Evolutionary conservation across 78 protist genomes (phyloP), one percentile per base, ranked within the genome.

Genomic region (Guillardia theta): DNA sequence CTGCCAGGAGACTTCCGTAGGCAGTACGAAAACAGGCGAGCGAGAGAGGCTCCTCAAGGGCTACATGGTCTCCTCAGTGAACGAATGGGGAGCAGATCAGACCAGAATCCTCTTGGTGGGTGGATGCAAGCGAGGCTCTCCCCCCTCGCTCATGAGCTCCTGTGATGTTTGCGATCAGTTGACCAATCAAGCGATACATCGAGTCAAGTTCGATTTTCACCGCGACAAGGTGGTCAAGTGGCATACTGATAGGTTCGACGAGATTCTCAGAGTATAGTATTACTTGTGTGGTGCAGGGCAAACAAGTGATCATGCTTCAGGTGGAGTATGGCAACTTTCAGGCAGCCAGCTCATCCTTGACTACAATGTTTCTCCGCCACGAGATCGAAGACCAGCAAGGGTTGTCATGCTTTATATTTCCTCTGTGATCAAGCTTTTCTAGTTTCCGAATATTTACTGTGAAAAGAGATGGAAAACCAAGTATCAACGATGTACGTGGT

Each of bases 351-450:
- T n/a, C 44, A 30, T 37, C 90, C 41, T 48, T 78, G 43, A 78
- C 90, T 4, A 43, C 90, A n/a, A n/a, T n/a, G n/a, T n/a, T n/a
- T n/a, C n/a, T n/a, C n/a, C 90, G 90, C 48, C 18, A 30, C 0
- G 90, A 78, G 8, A 78, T 78, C 90, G 48, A 78, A 43, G 90
- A 78, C 90, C 90, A 78, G 90, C 90, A 78, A 50, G 90, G n/a
- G 12, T 12, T 10, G 58, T 50, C 15, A n/a, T n/a, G n/a, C n/a
- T n/a, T n/a, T n/a, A n/a, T n/a, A n/a, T n/a, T n/a, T n/a, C n/a
- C n/a, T n/a, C n/a, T n/a, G n/a, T n/a, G n/a, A n/a, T n/a, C n/a
- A n/a, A n/a, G n/a, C n/a, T n/a, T n/a, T n/a, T n/a, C n/a, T n/a
- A n/a, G n/a, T n/a, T n/a, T n/a, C n/a, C n/a, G n/a, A n/a, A n/a